These are phyloP conservation scores for Psophocarpus tetragonolobus DNA, from an alignment of 306 rosid species.

Conservation along the genomic window DNA sequence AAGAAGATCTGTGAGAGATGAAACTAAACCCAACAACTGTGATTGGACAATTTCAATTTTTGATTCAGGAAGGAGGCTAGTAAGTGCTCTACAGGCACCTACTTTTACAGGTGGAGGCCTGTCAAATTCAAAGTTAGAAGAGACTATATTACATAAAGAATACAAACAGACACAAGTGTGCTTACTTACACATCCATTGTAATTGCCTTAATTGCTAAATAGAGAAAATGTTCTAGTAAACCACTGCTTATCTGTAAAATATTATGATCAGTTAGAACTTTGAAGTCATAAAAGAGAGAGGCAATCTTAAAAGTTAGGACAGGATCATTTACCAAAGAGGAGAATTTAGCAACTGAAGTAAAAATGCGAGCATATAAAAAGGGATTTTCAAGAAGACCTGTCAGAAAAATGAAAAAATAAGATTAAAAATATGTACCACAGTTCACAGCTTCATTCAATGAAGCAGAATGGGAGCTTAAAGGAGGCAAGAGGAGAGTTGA, in stretches of 20 bases:
- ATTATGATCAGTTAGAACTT: conserved; percentile 28
- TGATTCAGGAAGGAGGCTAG: conserved; percentile 80
- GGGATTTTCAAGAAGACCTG: conserved; percentile 81
- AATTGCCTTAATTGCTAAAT: conserved; percentile 75
- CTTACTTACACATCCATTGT: conserved; percentile 85
- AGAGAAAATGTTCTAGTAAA: conserved; percentile 65
- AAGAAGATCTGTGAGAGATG: conserved; percentile 83
- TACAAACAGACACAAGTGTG: conserved; percentile 23
- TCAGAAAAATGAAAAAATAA: conserved; percentile 24
- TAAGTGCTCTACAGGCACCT: conserved; percentile 93
- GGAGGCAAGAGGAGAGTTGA: background rate
- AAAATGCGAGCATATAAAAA: conserved; percentile 89
- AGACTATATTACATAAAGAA: conserved; percentile 18
- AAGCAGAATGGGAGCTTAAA: conserved; percentile 27
- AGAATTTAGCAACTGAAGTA: conserved; percentile 75
- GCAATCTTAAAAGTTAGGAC: conserved; percentile 6
- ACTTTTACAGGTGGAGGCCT: conserved; percentile 94
- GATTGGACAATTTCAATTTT: conserved; percentile 64
- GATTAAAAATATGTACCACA: background rate
- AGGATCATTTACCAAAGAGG: conserved; percentile 69
- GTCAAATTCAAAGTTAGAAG: conserved; percentile 32
- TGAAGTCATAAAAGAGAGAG: conserved; percentile 14
- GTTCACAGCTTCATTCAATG: conserved; percentile 18
- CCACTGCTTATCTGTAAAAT: conserved; percentile 61
- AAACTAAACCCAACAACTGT: conserved; percentile 71